phyloP scores from a whole-genome alignment of 768 basidiomycete genomes.

The Podaxis sp. region DNA sequence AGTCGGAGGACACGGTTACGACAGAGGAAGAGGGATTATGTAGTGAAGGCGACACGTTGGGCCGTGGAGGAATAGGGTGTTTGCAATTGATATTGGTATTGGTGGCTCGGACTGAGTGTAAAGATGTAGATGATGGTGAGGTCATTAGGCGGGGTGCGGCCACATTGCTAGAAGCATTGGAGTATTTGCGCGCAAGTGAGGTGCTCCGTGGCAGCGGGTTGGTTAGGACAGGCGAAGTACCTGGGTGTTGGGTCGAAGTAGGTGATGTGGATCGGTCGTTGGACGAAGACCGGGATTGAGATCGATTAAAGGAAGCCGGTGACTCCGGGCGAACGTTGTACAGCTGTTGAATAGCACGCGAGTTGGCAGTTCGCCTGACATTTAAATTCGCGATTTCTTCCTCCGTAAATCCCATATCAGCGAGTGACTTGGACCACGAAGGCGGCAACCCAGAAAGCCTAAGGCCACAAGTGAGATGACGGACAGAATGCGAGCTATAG shows the following conservation, averaged over 20 bases:
- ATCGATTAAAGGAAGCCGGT: conserved; percentile 19
- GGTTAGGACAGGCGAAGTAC: conserved; percentile 20
- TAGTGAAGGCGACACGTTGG: conserved; percentile 18
- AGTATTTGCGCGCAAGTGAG: conserved; percentile 34
- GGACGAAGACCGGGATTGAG: neutral
- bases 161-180: conserved; percentile 21
- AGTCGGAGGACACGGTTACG: conserved; percentile 20
- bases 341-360: conserved; percentile 35
- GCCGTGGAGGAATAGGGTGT: conserved; percentile 9
- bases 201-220: conserved; percentile 35
- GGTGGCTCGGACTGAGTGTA: conserved; percentile 19
- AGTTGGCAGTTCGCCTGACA: conserved; percentile 34
- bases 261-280: conserved; percentile 3
- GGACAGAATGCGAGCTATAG: conserved; percentile 8
- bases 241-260: conserved; percentile 13
- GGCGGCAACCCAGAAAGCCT: conserved; percentile 71
- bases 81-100: conserved; percentile 15
- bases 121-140: conserved; percentile 22
- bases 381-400: conserved; percentile 68
- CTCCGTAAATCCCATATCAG: conserved; percentile 61
- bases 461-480: conserved; percentile 5
- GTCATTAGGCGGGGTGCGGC: conserved; percentile 18
- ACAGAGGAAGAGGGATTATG: conserved; percentile 18
- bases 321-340: conserved; percentile 36
- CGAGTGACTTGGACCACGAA: conserved; percentile 66